Evolutionary conservation across 768 basidiomycete genomes (phyloP), one percentile per base, ranked within the genome.

Genomic region (Boletus rubropictus): DNA sequence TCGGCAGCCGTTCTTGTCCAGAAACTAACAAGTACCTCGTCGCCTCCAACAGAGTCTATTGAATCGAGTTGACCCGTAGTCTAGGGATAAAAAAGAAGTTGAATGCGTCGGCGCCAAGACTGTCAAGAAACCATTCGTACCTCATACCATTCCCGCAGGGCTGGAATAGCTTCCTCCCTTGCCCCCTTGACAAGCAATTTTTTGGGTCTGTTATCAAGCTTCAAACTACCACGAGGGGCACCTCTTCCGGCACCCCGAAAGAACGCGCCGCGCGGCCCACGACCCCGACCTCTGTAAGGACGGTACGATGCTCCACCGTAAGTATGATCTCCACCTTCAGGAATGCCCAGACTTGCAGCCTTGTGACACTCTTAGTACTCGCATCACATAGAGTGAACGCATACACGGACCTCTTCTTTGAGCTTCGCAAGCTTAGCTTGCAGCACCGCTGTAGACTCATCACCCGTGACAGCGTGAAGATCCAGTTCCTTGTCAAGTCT

Each of bases 151-250:
- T 88, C 82, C 52, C 78, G 79, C 49, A 93, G 69, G 6, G 78
- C 74, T 51, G 83, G 80, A 27, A 80, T 51, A 25, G 71, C 71
- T n/a, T 71, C 71, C 17, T 76, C 74, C 29, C 72, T 66, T 8
- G 78, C 79, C 31, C 84, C 87, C 59, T 88, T 84, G 24, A 96
- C 71, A 18, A 86, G 67, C 20, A 96, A 69, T 65, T 80, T 84
- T 69, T 82, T 86, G 9, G 92, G 87, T 15, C 92, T 80, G 59
- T 93, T 91, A 65, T 96, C 92, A 24, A 96, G 78, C 60, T 87
- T 87, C 85, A 95, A 86, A 57, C 82, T 90, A 9, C 74, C 71
- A 34, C 84, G 77, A 9, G 81, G 74, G 38, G 79, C 82, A 47
- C 88, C 86, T 37, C 88, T 79, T 53, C 77, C 72, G 8, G 72